These are phyloP conservation scores for Stentor coeruleus DNA, from an alignment of 73 alveolate genomes.

Conservation along the genomic window DNA sequence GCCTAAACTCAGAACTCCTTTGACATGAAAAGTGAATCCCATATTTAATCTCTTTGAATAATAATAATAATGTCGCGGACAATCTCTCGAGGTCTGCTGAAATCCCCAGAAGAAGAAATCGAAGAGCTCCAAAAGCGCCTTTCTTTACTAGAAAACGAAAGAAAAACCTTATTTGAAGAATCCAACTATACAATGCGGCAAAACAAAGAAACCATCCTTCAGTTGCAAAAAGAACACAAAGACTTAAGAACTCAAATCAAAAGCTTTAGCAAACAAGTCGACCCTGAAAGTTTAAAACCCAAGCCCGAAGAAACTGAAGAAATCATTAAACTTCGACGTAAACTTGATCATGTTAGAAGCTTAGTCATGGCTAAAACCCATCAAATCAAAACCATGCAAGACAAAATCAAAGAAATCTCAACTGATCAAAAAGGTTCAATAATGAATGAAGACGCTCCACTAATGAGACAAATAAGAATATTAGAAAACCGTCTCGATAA, in stretches of 20 bases:
- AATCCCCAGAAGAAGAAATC: constrained; percentile 44
- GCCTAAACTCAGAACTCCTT: too few species aligned
- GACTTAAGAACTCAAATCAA: constrained; percentile 53
- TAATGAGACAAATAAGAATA: constrained; percentile 85
- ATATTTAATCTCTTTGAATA: too few species aligned
- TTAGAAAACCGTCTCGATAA: constrained; percentile 81
- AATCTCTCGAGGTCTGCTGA: background rate
- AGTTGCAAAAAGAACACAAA: constrained; percentile 52
- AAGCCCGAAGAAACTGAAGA: constrained; percentile 43
- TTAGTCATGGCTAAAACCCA: constrained; percentile 28
- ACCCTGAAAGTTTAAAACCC: constrained; percentile 26
- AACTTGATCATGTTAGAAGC: constrained; percentile 39
- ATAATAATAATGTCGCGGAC: background rate
- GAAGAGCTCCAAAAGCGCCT: constrained; percentile 41
- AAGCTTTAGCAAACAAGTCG: constrained; percentile 22
- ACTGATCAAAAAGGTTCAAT: constrained; percentile 43
- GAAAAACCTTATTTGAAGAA: constrained; percentile 46
- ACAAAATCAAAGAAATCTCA: constrained; percentile 43
- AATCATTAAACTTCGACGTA: constrained; percentile 45
- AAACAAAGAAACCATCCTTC: constrained; percentile 45
- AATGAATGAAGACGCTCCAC: constrained; percentile 65
- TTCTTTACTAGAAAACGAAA: constrained; percentile 41
- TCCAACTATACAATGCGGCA: constrained; percentile 26
- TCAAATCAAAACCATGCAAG: constrained; percentile 41
- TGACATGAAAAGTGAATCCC: too few species aligned